Evolutionary conservation across 2,329 filamentous ascomycete genomes (phyloP), one percentile per base, ranked within the genome.

Genomic region (Leptodontidium sp.): DNA sequence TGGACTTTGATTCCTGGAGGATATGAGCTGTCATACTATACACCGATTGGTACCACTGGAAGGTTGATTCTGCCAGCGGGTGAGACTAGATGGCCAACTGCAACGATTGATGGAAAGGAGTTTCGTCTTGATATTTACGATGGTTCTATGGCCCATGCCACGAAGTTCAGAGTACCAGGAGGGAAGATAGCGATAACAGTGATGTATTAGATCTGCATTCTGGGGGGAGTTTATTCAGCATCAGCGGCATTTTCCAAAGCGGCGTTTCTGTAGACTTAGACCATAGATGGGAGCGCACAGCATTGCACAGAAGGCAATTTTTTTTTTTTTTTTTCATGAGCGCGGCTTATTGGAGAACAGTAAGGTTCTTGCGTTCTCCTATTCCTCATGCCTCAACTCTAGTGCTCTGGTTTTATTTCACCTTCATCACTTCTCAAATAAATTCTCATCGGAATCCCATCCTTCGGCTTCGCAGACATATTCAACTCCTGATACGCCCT

Each of bases 1-100:
- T 83, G 74, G 74, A 64, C 12, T 1, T 24, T 68, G 58, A 21
- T 26, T 11, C 24, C 58, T 26, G 55, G 52, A 8, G 71, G 69
- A 1, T 72, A 70, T 61, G 35, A 14, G 0, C 4, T 71, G 11
- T 50, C 43, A 1, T 75, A 69, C 58, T 47, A 62, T 61, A 61
- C 59, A 4, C 74, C 72, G 1, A 49, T 21, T 11, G 63, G 52
- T 1, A 75, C 71, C 2, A 67, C 11, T 40, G 72, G 72, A 1
- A 64, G 1, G 1, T 43, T 74, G 52, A n/a, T 57, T 14, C 68
- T 71, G 29, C 68, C 68, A 7, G 59, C 61, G 7, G 1, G 8
- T 8, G 53, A 24, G n/a, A 40, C 61, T 17, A 21, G 47, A 24
- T n/a, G 49, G 47, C 49, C 61, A 26, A 64, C 6, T 8, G 49